These are phyloP conservation scores for Diaporthe sp. DNA, from an alignment of 2,329 filamentous ascomycete genomes.

Conservation along the genomic window DNA sequence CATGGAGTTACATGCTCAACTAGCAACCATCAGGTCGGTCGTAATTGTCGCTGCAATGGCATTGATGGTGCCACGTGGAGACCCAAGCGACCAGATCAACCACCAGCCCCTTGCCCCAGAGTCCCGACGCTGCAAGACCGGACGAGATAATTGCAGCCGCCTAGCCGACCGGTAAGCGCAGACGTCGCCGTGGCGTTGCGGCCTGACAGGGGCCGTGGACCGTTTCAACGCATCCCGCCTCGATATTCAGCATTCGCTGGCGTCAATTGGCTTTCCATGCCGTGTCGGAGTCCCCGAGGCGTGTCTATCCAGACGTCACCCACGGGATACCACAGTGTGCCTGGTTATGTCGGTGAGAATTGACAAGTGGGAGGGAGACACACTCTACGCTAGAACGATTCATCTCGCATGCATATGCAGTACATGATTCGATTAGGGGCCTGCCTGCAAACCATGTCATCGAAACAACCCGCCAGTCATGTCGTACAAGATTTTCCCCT, in stretches of 20 bases:
- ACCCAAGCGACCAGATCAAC: not conserved
- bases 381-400: not conserved
- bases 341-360: not conserved
- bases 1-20: constrained; percentile 13
- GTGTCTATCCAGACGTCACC: not conserved
- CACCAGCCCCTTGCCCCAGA: not conserved
- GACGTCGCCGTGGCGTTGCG: not conserved
- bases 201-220: not conserved
- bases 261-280: not conserved
- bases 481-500: not conserved
- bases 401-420: constrained; percentile 22
- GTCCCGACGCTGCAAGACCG: constrained; percentile 5
- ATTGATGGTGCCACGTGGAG: constrained; percentile 23
- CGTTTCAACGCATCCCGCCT: constrained; percentile 15
- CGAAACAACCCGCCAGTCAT: not conserved
- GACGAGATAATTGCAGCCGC: constrained; percentile 11
- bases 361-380: not conserved
- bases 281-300: not conserved
- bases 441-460: not conserved
- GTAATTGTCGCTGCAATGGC: constrained; percentile 7
- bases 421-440: constrained; percentile 4
- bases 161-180: constrained; percentile 1
- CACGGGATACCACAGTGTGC: not conserved
- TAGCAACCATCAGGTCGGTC: constrained; percentile 4
- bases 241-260: constrained; percentile 2